Base-by-base conservation (phyloP, 805 yeast species). In the Starmerella sirachaensis region DNA sequence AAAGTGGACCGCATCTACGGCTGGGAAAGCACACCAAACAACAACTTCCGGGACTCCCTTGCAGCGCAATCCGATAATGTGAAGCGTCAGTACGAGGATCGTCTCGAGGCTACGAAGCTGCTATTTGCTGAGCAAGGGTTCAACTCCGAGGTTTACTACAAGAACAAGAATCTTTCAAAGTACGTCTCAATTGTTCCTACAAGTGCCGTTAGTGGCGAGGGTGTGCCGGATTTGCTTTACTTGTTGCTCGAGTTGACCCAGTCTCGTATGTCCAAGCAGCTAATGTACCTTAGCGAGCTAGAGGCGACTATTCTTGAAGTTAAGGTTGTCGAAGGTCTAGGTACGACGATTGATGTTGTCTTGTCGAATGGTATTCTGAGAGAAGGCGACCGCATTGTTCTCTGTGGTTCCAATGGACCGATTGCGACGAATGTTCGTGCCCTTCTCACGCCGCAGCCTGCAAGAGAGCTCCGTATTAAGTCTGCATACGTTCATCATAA, bases 191-290 rank as follows among this genome's bases (percentile, higher is more conserved):
- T 91, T 53, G 94, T 91, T 31, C 98, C 99, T 52, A 91, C 99
- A 14, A 88, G 97, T 46, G 99, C 99, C 39, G 93, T 86, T 31
- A 86, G 96, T 11, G 99, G 99, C 61, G 99, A 91, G 66, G 99
- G 99, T 81, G 93, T 91, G 53, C 98, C 99, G 35, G 99, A 91
- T 74, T 71, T 91, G 66, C 74, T 91, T 57, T 85, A 95, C 88
- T 72, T 91, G 61, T 68, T 91, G 57, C 71, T 91, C 53, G 97
- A 91, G 63, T 73, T 91, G 55, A 91, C 98, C 12, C 97, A 91
- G 66, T 81, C 83, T 76, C 80, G 98, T 68, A 91, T 91, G 99
- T 82, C 95, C 48, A 86, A 86, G 62, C 96, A 88, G 69, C 77
- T 91, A 65, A 88, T 83, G 88, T 91, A 91, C 68, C 68, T 91